Evolutionary conservation across 2,329 filamentous ascomycete species (phyloP).

Genomic region (Neospermospora avenae): DNA sequence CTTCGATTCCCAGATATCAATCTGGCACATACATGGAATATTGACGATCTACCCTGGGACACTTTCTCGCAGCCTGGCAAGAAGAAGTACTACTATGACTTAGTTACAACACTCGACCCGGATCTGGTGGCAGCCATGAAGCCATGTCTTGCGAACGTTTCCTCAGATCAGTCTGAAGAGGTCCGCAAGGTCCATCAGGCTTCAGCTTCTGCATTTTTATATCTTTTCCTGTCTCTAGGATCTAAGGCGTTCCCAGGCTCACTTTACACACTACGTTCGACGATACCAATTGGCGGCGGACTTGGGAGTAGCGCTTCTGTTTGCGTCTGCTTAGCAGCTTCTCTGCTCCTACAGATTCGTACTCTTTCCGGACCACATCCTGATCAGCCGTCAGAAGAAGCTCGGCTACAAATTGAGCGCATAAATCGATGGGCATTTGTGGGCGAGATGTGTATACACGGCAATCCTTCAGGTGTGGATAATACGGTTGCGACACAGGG

Average conservation of each 20-base stretch:
- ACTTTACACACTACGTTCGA: constrained; percentile 87
- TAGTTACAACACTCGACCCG: constrained; percentile 77
- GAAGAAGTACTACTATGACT: constrained; percentile 93
- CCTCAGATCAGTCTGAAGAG: constrained; percentile 60
- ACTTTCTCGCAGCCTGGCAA: constrained; percentile 75
- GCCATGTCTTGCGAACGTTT: constrained; percentile 73
- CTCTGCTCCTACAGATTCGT: constrained; percentile 82
- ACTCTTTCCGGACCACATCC: constrained; percentile 87
- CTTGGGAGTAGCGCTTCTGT: constrained; percentile 94
- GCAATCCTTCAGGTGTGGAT: constrained; percentile 93
- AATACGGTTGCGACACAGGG: constrained; percentile 94
- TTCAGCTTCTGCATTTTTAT: constrained; percentile 83
- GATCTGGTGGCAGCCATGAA: constrained; percentile 79
- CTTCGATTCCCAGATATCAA: constrained; percentile 89
- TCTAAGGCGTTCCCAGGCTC: constrained; percentile 75
- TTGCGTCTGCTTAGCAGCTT: constrained; percentile 80
- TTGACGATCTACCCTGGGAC: constrained; percentile 85
- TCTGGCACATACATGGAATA: constrained; percentile 88
- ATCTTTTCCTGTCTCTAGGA: constrained; percentile 85
- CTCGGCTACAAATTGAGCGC: constrained; percentile 84
- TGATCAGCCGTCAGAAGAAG: constrained; percentile 84
- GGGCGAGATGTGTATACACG: constrained; percentile 94
- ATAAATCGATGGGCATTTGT: constrained; percentile 99
- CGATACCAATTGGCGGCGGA: constrained; percentile 87
- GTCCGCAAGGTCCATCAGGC: constrained; percentile 79